A percentile compares a stretch with the other conserved stretches of the same genome.
Evolutionary conservation across 768 basidiomycete genomes (phyloP).

Genomic region (Panaeolus papilionaceus): DNA sequence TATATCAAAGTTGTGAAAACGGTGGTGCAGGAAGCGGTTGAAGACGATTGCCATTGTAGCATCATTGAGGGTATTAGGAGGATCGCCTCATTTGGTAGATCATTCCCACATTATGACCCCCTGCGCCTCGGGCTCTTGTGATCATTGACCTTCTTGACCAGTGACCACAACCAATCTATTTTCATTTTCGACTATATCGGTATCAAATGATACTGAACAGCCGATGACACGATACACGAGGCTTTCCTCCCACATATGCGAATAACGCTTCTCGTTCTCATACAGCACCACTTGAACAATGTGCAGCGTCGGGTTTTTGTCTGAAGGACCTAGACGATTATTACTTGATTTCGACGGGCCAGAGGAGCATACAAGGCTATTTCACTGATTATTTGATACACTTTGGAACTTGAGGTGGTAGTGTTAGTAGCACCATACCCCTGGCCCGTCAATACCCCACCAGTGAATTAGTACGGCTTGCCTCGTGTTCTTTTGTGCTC

Average conservation of each 20-base stretch:
- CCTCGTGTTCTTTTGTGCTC: too few relatives aligned
- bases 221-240: background rate
- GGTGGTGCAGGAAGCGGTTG: background rate
- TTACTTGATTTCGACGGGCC: background rate
- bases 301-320: background rate
- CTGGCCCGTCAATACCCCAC: too few relatives aligned
- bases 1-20: background rate
- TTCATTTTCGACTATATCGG: background rate
- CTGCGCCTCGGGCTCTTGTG: background rate
- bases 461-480: too few relatives aligned
- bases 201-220: background rate
- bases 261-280: background rate
- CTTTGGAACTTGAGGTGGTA: too few relatives aligned
- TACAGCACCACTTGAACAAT: background rate
- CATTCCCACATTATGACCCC: background rate
- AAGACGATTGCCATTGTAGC: background rate
- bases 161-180: background rate
- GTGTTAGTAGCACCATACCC: too few relatives aligned
- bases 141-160: background rate
- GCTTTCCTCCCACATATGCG: background rate
- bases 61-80: background rate
- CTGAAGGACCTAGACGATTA: background rate
- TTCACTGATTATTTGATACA: too few relatives aligned
- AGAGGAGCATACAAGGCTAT: background rate
- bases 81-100: background rate